Evolutionary conservation across 495 filamentous ascomycete species (phyloP).

Genomic region (Aspergillus sclerotioniger): DNA sequence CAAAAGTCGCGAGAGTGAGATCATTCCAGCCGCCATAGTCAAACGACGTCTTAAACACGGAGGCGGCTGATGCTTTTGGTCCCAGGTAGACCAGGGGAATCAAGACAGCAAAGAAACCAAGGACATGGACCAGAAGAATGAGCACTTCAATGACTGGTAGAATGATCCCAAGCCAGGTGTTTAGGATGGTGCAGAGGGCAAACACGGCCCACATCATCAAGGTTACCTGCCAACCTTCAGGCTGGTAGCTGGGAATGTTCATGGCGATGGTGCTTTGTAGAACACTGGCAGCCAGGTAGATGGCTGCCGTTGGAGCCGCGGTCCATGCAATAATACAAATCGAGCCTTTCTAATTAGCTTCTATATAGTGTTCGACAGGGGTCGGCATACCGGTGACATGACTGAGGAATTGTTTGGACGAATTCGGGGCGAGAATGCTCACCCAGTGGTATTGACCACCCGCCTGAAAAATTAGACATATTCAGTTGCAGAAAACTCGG

Average conservation of each 20-base stretch:
- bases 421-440: slow-evolving; percentile 37
- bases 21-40: slow-evolving; percentile 37
- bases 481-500: slow-evolving; percentile 6
- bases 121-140: slow-evolving; percentile 41
- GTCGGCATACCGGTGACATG: slow-evolving; percentile 38
- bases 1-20: slow-evolving; percentile 31
- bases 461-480: slow-evolving; percentile 1
- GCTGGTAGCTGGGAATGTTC: slow-evolving; percentile 37
- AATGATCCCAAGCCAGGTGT: slow-evolving; percentile 33
- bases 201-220: slow-evolving; percentile 42
- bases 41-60: slow-evolving; percentile 36
- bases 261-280: slow-evolving; percentile 42
- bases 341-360: slow-evolving; percentile 14
- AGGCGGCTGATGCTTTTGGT: slow-evolving; percentile 31
- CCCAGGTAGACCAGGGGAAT: slow-evolving; percentile 41
- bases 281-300: slow-evolving; percentile 18
- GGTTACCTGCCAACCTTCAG: slow-evolving; percentile 45
- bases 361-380: slow-evolving; percentile 20
- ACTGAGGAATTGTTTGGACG: slow-evolving; percentile 37
- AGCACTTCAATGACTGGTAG: slow-evolving; percentile 47
- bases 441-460: slow-evolving; percentile 51
- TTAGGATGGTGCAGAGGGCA: slow-evolving; percentile 31
- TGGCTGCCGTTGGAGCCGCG: slow-evolving; percentile 39
- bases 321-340: slow-evolving; percentile 35
- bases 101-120: slow-evolving; percentile 44